phyloP scores from a whole-genome alignment of 192 early-diverging fungal species.

The Geranomyces variabilis region DNA sequence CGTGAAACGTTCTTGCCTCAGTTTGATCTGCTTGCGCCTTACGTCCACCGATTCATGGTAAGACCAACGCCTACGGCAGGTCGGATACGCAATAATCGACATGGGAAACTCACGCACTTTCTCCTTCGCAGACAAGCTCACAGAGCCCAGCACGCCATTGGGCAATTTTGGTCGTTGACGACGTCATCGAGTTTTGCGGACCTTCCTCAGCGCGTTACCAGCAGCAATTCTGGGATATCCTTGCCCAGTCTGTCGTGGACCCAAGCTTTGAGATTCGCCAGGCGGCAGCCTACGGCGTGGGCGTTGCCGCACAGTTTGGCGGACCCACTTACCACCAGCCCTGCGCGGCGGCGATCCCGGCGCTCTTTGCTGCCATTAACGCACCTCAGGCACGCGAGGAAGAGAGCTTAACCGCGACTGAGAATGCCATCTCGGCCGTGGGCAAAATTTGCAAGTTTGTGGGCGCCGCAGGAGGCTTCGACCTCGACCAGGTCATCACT shows the following conservation, averaged over 20 bases:
- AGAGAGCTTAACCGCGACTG: constrained; percentile 85
- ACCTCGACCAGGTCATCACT: constrained; percentile 45
- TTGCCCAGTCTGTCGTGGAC: constrained; percentile 64
- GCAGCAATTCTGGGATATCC: constrained; percentile 67
- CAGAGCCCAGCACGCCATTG: constrained; percentile 81
- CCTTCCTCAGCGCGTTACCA: constrained; percentile 68
- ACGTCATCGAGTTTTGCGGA: constrained; percentile 89
- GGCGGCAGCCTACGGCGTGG: constrained; percentile 91
- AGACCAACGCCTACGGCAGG: constrained; percentile 11
- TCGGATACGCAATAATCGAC: too few relatives aligned
- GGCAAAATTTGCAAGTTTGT: constrained; percentile 71
- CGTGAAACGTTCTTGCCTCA: constrained; percentile 72
- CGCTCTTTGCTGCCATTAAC: constrained; percentile 74
- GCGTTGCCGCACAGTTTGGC: constrained; percentile 88
- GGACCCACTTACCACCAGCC: constrained; percentile 79
- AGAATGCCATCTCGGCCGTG: constrained; percentile 91
- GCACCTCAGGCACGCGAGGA: constrained; percentile 63
- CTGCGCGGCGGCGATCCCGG: constrained; percentile 70
- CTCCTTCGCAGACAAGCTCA: constrained; percentile 54
- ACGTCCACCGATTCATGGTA: constrained; percentile 60
- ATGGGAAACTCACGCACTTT: too few relatives aligned
- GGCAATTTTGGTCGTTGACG: constrained; percentile 91
- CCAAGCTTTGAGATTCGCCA: constrained; percentile 80
- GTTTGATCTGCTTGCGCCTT: constrained; percentile 80
- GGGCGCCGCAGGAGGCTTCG: constrained; percentile 27